Percentiles rank a stretch among this genome's conserved stretches.
Evolutionary conservation across 441 rosid genomes (phyloP).

Genomic region (Codiaeum variegatum): DNA sequence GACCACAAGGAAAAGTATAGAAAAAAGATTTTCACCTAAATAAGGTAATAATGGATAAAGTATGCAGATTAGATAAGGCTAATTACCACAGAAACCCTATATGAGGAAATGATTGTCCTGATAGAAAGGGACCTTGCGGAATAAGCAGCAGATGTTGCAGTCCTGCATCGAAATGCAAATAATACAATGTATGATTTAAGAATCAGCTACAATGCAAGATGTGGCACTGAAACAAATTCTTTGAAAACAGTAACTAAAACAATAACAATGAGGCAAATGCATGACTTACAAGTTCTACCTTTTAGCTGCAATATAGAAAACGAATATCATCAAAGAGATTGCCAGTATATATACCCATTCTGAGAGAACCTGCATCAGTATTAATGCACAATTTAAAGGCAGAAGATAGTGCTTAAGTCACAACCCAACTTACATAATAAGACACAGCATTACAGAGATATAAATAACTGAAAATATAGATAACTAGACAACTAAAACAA

Average conservation of each 20-base stretch:
- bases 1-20: constrained; percentile 17
- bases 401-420: neutral
- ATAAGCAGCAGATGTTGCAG: constrained; percentile 33
- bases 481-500: constrained; percentile 7
- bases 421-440: neutral
- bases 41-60: constrained; percentile 7
- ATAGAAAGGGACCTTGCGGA: constrained; percentile 36
- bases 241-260: neutral
- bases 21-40: constrained; percentile 1
- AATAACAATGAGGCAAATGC: neutral
- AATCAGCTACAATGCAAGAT: constrained; percentile 4
- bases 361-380: constrained; percentile 55
- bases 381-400: neutral
- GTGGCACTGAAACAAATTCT: neutral
- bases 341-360: constrained; percentile 51
- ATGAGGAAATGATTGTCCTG: constrained; percentile 57
- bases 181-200: constrained; percentile 11
- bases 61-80: neutral
- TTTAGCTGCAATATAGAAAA: constrained; percentile 42
- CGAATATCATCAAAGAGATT: constrained; percentile 35
- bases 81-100: constrained; percentile 66
- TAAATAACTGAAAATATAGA: neutral
- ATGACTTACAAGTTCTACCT: constrained; percentile 68
- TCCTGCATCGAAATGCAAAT: constrained; percentile 29
- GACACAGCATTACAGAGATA: neutral